Evolutionary conservation across 208 protist species (phyloP).

Genomic region (Trypanosoma conorhini): DNA sequence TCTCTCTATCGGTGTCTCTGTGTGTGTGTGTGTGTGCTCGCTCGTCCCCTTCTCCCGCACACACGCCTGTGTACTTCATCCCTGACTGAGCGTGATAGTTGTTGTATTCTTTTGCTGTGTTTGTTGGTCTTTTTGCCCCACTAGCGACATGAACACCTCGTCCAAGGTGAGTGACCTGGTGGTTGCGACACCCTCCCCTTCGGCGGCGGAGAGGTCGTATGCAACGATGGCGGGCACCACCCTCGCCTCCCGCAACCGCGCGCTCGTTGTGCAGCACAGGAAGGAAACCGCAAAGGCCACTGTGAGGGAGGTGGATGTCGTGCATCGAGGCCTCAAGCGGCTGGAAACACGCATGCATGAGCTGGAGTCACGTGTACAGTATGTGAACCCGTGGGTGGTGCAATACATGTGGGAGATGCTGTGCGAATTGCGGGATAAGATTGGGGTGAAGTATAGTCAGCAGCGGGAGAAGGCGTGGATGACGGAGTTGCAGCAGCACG

Average conservation of each 20-base stretch:
- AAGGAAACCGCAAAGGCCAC: slow-evolving; percentile 25
- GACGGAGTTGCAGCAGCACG: slow-evolving; percentile 2
- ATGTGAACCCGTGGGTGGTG: slow-evolving; percentile 38
- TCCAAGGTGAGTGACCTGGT: background rate
- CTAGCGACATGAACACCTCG: slow-evolving; percentile 3
- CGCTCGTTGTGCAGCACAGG: slow-evolving; percentile 15
- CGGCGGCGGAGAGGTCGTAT: background rate
- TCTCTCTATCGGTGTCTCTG: too few species aligned
- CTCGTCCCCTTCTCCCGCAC: background rate
- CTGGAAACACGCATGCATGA: slow-evolving; percentile 36
- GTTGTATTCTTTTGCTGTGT: background rate
- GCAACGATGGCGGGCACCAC: slow-evolving; percentile 10
- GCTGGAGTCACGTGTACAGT: slow-evolving; percentile 34
- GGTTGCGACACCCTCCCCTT: background rate
- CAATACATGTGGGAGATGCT: slow-evolving; percentile 39
- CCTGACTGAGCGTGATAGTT: background rate
- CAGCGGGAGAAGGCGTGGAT: slow-evolving; percentile 17
- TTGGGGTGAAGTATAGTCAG: slow-evolving; percentile 12
- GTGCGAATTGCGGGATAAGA: slow-evolving; percentile 22
- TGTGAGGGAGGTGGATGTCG: slow-evolving; percentile 31
- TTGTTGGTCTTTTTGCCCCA: background rate
- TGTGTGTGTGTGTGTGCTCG: background rate
- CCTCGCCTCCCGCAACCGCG: slow-evolving; percentile 15
- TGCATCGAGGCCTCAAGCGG: slow-evolving; percentile 23
- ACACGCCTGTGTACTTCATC: background rate